A percentile compares a stretch with the other conserved stretches of the same genome.
Evolutionary conservation across 441 rosid species (phyloP).

Genomic region (Euphorbia corollata): DNA sequence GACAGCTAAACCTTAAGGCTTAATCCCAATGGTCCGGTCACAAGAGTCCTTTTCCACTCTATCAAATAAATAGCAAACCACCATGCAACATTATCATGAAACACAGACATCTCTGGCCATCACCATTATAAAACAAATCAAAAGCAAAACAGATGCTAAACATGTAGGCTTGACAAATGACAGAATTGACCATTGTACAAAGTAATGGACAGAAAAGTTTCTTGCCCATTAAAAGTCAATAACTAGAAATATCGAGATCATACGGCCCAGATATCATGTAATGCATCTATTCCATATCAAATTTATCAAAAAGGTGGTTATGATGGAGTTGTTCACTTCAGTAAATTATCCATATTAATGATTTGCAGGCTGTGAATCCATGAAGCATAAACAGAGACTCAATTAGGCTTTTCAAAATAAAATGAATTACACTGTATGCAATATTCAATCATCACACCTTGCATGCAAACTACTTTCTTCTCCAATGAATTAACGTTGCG

Average conservation of each 20-base stretch:
- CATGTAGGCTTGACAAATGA: not conserved
- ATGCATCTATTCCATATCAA: not conserved
- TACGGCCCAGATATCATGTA: not conserved
- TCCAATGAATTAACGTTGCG: not conserved
- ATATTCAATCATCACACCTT: not conserved
- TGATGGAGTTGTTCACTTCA: not conserved
- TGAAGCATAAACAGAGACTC: not conserved
- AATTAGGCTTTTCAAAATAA: conserved; percentile 1
- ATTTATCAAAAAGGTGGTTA: not conserved
- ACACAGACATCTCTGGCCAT: not conserved
- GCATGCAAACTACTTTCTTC: conserved; percentile 4
- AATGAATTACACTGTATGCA: not conserved
- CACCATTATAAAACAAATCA: not conserved
- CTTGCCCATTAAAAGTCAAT: not conserved
- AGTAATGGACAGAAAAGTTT: not conserved
- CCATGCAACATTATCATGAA: not conserved
- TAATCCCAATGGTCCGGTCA: not conserved
- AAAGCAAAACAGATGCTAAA: not conserved
- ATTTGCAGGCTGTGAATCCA: not conserved
- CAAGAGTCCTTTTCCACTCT: not conserved
- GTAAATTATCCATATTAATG: not conserved
- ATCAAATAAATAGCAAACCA: not conserved
- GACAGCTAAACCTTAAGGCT: not conserved
- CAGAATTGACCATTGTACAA: not conserved
- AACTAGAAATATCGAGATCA: not conserved